These are phyloP conservation scores for Leccinum discolor DNA, from an alignment of 1,284 basidiomycete species.

Conservation along the genomic window DNA sequence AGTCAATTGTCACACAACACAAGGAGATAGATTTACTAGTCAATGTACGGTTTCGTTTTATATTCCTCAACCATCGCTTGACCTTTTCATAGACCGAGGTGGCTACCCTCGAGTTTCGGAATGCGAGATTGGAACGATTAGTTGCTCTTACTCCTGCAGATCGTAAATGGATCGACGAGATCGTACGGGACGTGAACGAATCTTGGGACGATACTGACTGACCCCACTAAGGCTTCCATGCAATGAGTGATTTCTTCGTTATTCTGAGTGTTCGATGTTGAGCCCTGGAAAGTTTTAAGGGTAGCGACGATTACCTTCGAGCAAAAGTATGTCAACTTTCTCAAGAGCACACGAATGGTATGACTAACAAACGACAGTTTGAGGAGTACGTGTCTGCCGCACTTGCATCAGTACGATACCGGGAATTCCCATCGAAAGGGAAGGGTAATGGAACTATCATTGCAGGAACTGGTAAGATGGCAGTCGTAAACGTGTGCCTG, in stretches of 20 bases:
- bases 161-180: constrained; percentile 92
- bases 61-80: not conserved
- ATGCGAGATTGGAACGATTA: constrained; percentile 78
- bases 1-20: constrained; percentile 94
- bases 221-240: constrained; percentile 60
- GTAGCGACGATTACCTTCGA: constrained; percentile 91
- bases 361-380: constrained; percentile 46
- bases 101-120: constrained; percentile 81
- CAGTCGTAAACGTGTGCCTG: not conserved
- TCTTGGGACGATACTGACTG: constrained; percentile 64
- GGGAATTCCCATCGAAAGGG: constrained; percentile 75
- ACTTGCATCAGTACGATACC: constrained; percentile 84
- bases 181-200: constrained; percentile 81
- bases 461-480: constrained; percentile 52
- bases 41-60: constrained; percentile 54
- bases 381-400: constrained; percentile 85
- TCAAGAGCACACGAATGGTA: not conserved
- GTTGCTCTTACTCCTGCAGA: constrained; percentile 89
- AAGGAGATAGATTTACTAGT: constrained; percentile 91
- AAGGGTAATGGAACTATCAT: constrained; percentile 65
- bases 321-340: constrained; percentile 57
- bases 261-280: not conserved
- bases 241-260: constrained; percentile 47
- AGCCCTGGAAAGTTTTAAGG: constrained; percentile 66
- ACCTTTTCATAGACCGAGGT: constrained; percentile 69